Evolutionary conservation across 345 rosid species (phyloP).

Genomic region (Eucalyptus cloeziana): DNA sequence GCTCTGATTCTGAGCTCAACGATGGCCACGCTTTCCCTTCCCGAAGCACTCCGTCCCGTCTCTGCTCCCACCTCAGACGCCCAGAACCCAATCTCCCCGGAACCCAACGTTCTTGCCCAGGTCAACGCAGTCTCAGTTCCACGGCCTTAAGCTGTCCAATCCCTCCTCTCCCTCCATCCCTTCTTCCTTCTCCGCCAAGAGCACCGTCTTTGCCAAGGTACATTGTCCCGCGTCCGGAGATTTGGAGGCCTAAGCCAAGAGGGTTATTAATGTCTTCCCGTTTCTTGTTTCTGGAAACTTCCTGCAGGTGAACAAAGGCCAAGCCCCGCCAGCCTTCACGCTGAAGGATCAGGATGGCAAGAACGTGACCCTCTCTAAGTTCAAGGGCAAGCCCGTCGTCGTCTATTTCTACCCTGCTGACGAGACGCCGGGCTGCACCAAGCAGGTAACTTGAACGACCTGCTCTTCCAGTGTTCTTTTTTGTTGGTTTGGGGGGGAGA

Average conservation of each 20-base stretch:
- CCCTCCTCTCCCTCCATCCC: slow-evolving; percentile 17
- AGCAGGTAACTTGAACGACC: slow-evolving; percentile 39
- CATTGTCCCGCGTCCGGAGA: slow-evolving; percentile 11
- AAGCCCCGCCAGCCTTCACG: slow-evolving; percentile 67
- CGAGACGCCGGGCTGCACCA: slow-evolving; percentile 93
- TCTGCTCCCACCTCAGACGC: slow-evolving; percentile 13
- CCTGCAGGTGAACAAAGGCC: slow-evolving; percentile 64
- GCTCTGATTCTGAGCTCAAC: background rate
- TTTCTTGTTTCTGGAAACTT: background rate
- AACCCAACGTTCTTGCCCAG: slow-evolving; percentile 14
- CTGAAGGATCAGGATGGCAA: slow-evolving; percentile 90
- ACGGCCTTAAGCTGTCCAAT: slow-evolving; percentile 45
- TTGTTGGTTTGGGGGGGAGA: background rate
- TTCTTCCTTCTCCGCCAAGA: slow-evolving; percentile 18
- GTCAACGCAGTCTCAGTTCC: slow-evolving; percentile 53
- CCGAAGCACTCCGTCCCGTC: slow-evolving; percentile 17
- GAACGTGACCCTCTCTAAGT: slow-evolving; percentile 53
- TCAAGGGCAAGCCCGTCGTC: slow-evolving; percentile 92
- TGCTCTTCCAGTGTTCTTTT: background rate
- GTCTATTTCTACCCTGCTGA: slow-evolving; percentile 96
- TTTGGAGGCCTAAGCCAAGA: background rate
- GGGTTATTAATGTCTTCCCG: background rate
- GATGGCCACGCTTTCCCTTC: slow-evolving; percentile 45
- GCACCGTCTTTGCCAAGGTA: slow-evolving; percentile 67
- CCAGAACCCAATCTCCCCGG: slow-evolving; percentile 12